phyloP scores from a whole-genome alignment of 495 filamentous ascomycete genomes.

The Bryoglossum gracile region DNA sequence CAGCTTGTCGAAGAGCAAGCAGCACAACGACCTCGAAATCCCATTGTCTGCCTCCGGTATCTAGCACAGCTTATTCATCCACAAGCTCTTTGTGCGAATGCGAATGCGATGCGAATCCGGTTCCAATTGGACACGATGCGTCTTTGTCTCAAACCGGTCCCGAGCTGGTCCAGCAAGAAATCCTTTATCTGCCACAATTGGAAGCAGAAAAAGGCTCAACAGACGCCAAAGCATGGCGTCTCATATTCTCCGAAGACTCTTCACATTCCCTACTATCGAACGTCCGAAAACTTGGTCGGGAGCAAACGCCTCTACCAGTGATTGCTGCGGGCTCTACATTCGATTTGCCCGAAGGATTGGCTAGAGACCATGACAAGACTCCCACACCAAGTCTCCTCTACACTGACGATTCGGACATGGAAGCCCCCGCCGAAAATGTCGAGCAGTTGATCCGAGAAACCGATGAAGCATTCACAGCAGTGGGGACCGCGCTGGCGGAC shows the following conservation, averaged over 20 bases:
- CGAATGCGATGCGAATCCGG: slow-evolving; percentile 28
- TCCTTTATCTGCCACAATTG: slow-evolving; percentile 17
- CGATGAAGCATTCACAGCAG: slow-evolving; percentile 36
- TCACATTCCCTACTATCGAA: neutral
- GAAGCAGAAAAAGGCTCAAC: neutral
- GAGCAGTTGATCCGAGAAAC: slow-evolving; percentile 39
- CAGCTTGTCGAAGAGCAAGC: slow-evolving; percentile 13
- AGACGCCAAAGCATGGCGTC: slow-evolving; percentile 17
- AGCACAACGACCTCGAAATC: slow-evolving; percentile 4
- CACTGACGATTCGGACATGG: slow-evolving; percentile 17
- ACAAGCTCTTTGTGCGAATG: slow-evolving; percentile 41
- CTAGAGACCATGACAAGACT: slow-evolving; percentile 19
- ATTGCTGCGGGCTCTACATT: slow-evolving; percentile 15
- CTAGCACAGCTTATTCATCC: slow-evolving; percentile 36
- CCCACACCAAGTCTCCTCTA: slow-evolving; percentile 18
- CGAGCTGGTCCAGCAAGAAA: neutral
- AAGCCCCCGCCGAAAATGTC: slow-evolving; percentile 26
- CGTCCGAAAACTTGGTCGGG: neutral
- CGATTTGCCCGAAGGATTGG: slow-evolving; percentile 24
- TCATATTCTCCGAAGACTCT: slow-evolving; percentile 11
- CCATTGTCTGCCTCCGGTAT: neutral
- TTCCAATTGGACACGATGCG: slow-evolving; percentile 1
- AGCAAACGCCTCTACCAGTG: neutral
- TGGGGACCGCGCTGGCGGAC: slow-evolving; percentile 29
- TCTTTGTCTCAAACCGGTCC: slow-evolving; percentile 14